Base-by-base conservation (phyloP, 805 yeast species). In the Saccharomyces jurei region DNA sequence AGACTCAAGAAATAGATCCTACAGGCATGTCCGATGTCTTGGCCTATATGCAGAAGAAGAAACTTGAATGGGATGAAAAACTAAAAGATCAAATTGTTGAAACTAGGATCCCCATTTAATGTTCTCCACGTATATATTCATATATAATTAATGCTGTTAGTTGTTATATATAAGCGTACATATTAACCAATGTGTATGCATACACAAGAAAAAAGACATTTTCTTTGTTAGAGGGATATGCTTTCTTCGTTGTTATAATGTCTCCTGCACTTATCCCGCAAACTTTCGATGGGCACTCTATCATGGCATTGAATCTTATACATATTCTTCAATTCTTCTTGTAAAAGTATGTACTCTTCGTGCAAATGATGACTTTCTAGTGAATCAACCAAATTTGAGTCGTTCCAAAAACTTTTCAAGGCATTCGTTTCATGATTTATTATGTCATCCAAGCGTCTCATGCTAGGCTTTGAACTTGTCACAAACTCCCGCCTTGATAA, bases 21-120 rank as follows among this genome's bases (percentile, higher is more conserved):
- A 78, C 86, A 1, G 92, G 92, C 2, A 78, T 81, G 14, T 80
- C 75, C 22, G 88, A 84, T 61, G 84, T 89, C n/a, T 72, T 75
- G n/a, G 71, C 74, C 1, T 87, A 87, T 66, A 71, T 90, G 52
- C 81, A 85, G 50, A 59, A 66, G 6, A 72, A 88, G 56, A 75
- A 77, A 36, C 51, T 61, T 6, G 84, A 83, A 61, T 91, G 97
- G 97, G 90, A 86, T 65, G 81, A 75, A 17, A 82, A 79, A 55
- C 75, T 91, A 32, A 81, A 83, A 61, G 79, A 86, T 66, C 97
- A 90, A 69, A 86, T 91, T 32, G 77, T 77, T 3, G 78, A 80
- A 54, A 78, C 82, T 10, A 68, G 77, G 54, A 58, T 58, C 4
- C 63, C 66, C 4, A 58, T 62, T 17, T 65, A 54, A 55, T n/a